Evolutionary conservation across 306 rosid genomes (phyloP).

Genomic region (Gastrolobium bilobum): DNA sequence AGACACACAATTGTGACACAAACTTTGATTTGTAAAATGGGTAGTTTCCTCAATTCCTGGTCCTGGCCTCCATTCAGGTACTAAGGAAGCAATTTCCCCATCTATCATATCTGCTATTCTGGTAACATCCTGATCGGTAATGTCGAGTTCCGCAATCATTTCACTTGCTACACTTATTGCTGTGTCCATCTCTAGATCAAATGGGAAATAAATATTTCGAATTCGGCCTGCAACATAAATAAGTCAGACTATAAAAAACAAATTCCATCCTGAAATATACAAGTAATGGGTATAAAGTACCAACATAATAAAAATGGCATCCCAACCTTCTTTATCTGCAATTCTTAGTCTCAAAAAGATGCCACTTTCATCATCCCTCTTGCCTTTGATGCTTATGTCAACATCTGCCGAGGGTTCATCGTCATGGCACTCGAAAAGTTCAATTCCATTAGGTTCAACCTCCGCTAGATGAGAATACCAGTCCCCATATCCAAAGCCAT

Average conservation of each 20-base stretch:
- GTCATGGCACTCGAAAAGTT: constrained; percentile 79
- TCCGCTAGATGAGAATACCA: constrained; percentile 67
- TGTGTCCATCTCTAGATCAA: constrained; percentile 81
- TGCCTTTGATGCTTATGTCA: constrained; percentile 85
- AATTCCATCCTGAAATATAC: constrained; percentile 32
- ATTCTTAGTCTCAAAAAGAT: constrained; percentile 86
- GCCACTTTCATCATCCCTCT: constrained; percentile 71
- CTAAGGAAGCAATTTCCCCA: constrained; percentile 84
- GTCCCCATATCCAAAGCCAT: constrained; percentile 65
- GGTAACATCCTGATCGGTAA: constrained; percentile 85
- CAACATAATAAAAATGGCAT: constrained; percentile 21
- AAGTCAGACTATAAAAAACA: constrained; percentile 21
- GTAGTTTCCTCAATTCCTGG: constrained; percentile 74
- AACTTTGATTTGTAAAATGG: constrained; percentile 55
- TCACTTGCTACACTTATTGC: constrained; percentile 91
- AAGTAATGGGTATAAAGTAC: constrained; percentile 8
- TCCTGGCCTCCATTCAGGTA: constrained; percentile 82
- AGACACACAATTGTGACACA: constrained; percentile 72
- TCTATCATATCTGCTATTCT: constrained; percentile 96
- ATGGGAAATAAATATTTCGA: constrained; percentile 88
- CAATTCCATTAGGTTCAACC: constrained; percentile 71
- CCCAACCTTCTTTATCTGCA: constrained; percentile 90
- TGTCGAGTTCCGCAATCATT: constrained; percentile 94
- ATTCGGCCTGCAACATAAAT: constrained; percentile 68
- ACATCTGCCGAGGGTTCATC: constrained; percentile 72